Conservation (phyloP, 1,284 basidiomycete species). For the Sutorius eximius region DNA sequence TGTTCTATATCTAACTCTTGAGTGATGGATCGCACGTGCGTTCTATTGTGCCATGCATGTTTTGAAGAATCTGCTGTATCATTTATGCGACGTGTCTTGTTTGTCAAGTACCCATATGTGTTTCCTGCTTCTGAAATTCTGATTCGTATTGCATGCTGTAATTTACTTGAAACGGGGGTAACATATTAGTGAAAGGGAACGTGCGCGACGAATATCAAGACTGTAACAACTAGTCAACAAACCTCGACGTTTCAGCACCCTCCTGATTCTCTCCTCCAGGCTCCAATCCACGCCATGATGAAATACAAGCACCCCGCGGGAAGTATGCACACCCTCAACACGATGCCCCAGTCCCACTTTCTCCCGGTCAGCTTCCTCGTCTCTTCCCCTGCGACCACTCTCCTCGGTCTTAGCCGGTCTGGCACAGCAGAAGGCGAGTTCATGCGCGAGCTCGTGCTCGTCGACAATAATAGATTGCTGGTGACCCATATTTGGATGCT, state of each 20-base stretch:
- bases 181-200: background rate
- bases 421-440: constrained; percentile 5
- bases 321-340: constrained; percentile 62
- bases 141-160: background rate
- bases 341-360: constrained; percentile 75
- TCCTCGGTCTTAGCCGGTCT: constrained; percentile 29
- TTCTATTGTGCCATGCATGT: background rate
- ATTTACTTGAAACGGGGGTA: background rate
- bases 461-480: constrained; percentile 53
- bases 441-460: constrained; percentile 2
- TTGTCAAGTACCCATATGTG: background rate
- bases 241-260: constrained; percentile 34
- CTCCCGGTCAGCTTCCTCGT: constrained; percentile 42
- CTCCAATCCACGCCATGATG: constrained; percentile 74
- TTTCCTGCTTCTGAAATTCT: background rate
- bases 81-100: background rate
- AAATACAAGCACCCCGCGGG: constrained; percentile 72
- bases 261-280: constrained; percentile 43
- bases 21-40: background rate
- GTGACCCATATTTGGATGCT: constrained; percentile 85
- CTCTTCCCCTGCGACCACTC: constrained; percentile 41
- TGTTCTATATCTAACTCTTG: constrained; percentile 66
- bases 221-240: background rate
- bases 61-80: background rate
- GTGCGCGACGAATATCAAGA: background rate